Conservation (phyloP, 805 yeast genomes). For the Suhomyces tanzawaensis region DNA sequence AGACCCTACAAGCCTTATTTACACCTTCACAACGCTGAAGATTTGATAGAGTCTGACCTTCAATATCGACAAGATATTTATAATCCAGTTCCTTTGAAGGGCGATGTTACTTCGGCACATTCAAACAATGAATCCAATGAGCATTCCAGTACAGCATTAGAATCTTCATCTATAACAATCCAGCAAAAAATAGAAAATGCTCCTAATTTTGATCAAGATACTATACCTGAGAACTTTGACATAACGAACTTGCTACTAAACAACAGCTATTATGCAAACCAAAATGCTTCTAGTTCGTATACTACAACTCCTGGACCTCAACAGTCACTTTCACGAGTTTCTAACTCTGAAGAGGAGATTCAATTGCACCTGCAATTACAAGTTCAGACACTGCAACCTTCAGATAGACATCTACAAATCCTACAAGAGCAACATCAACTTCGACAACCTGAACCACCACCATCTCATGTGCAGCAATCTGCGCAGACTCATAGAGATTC, state of each 20-base stretch:
- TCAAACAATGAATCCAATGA: no score
- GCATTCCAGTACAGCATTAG: no score
- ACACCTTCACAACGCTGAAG: conserved; percentile 29
- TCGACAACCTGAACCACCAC: conserved; percentile 1
- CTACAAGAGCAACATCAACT: background rate
- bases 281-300: background rate
- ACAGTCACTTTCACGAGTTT: background rate
- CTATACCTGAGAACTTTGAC: conserved; percentile 23
- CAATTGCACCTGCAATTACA: background rate
- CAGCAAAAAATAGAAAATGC: background rate
- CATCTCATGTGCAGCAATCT: background rate
- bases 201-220: conserved; percentile 9
- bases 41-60: conserved; percentile 31
- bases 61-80: conserved; percentile 24
- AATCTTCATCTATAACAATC: background rate
- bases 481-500: background rate
- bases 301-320: no score
- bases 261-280: conserved; percentile 11
- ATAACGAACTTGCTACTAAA: conserved; percentile 25
- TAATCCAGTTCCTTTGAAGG: conserved; percentile 11
- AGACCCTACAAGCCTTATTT: conserved; percentile 30
- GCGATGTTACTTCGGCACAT: no score
- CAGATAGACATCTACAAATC: background rate
- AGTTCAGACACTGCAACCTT: background rate
- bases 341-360: background rate